Evolutionary conservation across 75 land plant genomes (phyloP).

Genomic region (Picea glauca): DNA sequence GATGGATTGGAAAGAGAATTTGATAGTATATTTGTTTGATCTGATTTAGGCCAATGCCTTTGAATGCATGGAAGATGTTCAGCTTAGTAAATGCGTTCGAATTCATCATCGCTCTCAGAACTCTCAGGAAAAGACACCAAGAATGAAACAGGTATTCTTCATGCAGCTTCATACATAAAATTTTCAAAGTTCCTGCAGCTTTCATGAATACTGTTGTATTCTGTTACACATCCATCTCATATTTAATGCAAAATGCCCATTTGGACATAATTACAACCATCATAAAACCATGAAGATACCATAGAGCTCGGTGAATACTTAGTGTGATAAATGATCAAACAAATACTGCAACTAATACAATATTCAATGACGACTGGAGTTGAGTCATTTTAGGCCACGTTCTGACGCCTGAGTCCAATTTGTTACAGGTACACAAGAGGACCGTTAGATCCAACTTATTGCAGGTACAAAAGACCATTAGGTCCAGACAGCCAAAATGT

Average conservation of each 20-base stretch:
- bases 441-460: not conserved
- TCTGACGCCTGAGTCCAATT: too few species aligned
- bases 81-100: not conserved
- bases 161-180: not conserved
- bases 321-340: too few species aligned
- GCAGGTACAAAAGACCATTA: not conserved
- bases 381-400: too few species aligned
- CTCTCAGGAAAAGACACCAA: not conserved
- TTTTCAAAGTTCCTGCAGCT: not conserved
- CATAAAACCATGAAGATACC: too few species aligned
- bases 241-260: too few species aligned
- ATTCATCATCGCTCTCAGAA: not conserved
- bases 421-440: not conserved
- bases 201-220: too few species aligned
- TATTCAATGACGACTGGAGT: too few species aligned
- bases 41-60: not conserved
- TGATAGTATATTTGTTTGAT: not conserved
- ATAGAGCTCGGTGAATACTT: too few species aligned
- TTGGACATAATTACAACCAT: too few species aligned
- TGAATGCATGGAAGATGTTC: not conserved
- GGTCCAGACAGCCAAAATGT: not conserved
- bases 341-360: too few species aligned
- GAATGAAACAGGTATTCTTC: constrained; percentile 3
- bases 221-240: too few species aligned
- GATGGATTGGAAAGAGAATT: too few species aligned